Conservation (phyloP, 2,329 filamentous ascomycete genomes). For the Arthrobotrys megalospora region DNA sequence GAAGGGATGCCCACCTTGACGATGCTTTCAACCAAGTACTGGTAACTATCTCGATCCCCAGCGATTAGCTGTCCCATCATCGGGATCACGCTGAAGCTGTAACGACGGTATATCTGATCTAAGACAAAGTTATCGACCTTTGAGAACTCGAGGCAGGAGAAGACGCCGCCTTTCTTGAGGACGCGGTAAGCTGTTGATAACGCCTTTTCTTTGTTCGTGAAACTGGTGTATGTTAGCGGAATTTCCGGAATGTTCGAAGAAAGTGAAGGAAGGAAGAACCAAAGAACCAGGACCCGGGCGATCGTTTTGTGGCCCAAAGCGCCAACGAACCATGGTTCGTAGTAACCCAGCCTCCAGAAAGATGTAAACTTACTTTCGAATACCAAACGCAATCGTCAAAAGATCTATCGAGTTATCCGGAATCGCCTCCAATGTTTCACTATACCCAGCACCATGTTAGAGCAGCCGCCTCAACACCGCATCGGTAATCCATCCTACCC, state of each 20-base stretch:
- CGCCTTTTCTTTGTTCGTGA: slow-evolving; percentile 89
- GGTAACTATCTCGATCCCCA: slow-evolving; percentile 93
- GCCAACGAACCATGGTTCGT: slow-evolving; percentile 8
- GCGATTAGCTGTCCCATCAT: slow-evolving; percentile 95
- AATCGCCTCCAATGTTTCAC: slow-evolving; percentile 68
- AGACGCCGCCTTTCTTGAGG: slow-evolving; percentile 92
- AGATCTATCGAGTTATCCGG: slow-evolving; percentile 83
- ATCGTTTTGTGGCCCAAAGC: slow-evolving; percentile 8
- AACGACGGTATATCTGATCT: slow-evolving; percentile 90
- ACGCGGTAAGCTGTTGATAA: slow-evolving; percentile 88
- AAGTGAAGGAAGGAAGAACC: background rate
- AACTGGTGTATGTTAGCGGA: slow-evolving; percentile 68
- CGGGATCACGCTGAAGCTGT: slow-evolving; percentile 95
- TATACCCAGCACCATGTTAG: slow-evolving; percentile 69
- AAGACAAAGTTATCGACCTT: slow-evolving; percentile 84
- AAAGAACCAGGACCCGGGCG: background rate
- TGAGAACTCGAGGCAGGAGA: slow-evolving; percentile 95
- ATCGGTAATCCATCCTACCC: slow-evolving; percentile 69
- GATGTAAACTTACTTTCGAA: slow-evolving; percentile 76
- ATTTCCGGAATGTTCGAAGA: background rate
- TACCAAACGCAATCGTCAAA: slow-evolving; percentile 97
- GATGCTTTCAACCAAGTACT: slow-evolving; percentile 98
- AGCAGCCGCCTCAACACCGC: slow-evolving; percentile 73
- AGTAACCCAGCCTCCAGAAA: background rate
- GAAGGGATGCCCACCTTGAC: slow-evolving; percentile 72